Conservation (phyloP, 306 rosid species). For the Pachyrhizus erosus region DNA sequence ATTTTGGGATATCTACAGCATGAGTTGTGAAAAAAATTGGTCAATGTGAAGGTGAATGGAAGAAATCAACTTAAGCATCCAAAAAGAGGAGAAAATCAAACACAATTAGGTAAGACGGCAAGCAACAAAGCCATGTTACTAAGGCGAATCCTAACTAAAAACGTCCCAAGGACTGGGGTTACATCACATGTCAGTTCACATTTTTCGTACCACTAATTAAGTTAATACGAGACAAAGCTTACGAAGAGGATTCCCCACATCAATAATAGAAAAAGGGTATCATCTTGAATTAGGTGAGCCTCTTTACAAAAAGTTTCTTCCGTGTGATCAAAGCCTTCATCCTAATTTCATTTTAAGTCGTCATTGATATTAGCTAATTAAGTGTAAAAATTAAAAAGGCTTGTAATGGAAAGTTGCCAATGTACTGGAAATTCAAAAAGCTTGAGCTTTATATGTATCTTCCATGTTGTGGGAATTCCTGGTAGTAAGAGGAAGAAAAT, state of each 20-base stretch:
- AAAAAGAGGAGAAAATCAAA: conserved; percentile 22
- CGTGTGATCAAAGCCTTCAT: conserved; percentile 23
- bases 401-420: not conserved
- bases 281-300: conserved; percentile 34
- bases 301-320: conserved; percentile 24
- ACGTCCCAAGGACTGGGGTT: conserved; percentile 18
- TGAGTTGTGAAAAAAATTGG: not conserved
- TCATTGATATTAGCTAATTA: not conserved
- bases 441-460: not conserved
- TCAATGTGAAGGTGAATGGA: not conserved
- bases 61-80: not conserved
- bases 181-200: conserved; percentile 47
- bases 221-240: conserved; percentile 34
- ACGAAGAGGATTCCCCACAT: conserved; percentile 35
- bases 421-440: conserved; percentile 11
- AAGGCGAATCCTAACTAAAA: conserved; percentile 48
- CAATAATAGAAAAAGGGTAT: conserved; percentile 32
- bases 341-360: conserved; percentile 21
- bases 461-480: not conserved
- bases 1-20: not conserved
- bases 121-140: conserved; percentile 24
- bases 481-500: not conserved
- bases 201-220: conserved; percentile 27
- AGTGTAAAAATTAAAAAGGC: not conserved
- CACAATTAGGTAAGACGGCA: not conserved